A percentile compares a stretch with the other conserved stretches of the same genome.
phyloP scores from a whole-genome alignment of 1,284 basidiomycete genomes.

The Agroathelia rolfsii region DNA sequence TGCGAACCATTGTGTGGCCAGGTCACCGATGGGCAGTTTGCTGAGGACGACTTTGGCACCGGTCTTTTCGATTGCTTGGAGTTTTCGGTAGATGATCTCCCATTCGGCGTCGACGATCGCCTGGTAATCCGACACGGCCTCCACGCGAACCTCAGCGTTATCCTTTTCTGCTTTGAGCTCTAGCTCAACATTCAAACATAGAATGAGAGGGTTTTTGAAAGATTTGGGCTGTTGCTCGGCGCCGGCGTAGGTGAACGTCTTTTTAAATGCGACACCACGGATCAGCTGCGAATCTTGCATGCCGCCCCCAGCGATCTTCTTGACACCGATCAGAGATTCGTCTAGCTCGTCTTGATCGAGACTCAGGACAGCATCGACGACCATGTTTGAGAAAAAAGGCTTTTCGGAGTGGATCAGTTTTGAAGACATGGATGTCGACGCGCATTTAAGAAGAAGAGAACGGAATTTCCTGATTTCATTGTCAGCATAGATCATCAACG shows the following conservation, averaged over 20 bases:
- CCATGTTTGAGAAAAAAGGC: constrained; percentile 98
- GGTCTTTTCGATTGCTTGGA: constrained; percentile 93
- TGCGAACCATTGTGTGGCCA: constrained; percentile 99
- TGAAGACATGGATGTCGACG: constrained; percentile 98
- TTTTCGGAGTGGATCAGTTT: constrained; percentile 99
- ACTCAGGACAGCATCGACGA: constrained; percentile 91
- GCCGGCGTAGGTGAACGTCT: constrained; percentile 98
- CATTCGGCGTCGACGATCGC: constrained; percentile 99
- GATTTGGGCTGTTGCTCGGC: constrained; percentile 98
- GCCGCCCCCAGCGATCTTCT: constrained; percentile 98
- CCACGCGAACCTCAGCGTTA: constrained; percentile 96
- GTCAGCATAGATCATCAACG: no score
- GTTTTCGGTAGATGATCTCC: constrained; percentile 98
- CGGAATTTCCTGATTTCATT: constrained; percentile 77
- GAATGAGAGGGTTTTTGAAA: constrained; percentile 82
- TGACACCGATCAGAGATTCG: constrained; percentile 94
- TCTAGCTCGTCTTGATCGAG: constrained; percentile 93
- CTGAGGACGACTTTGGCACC: constrained; percentile 97
- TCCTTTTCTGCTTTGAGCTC: constrained; percentile 99
- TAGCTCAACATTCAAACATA: constrained; percentile 96
- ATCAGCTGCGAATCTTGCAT: constrained; percentile 94
- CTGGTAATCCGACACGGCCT: constrained; percentile 95
- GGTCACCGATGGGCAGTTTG: constrained; percentile 96
- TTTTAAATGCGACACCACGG: constrained; percentile 95
- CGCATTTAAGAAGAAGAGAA: constrained; percentile 91